Conservation (phyloP, 495 filamentous ascomycete genomes). For the Physcia stellaris region DNA sequence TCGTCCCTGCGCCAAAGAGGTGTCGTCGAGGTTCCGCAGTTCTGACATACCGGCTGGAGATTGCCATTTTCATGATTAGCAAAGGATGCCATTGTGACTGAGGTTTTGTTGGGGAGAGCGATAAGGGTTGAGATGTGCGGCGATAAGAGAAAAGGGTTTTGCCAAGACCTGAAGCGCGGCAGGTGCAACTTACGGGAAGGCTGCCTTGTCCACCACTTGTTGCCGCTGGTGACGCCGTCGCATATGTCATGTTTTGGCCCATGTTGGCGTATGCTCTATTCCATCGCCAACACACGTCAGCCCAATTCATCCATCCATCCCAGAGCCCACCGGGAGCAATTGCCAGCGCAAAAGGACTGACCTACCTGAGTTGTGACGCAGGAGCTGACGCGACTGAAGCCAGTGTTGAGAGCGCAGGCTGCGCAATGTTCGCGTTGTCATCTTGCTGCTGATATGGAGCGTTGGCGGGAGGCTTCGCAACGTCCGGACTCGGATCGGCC, state of each 20-base stretch:
- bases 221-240: constrained; percentile 52
- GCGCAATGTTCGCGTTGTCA: constrained; percentile 24
- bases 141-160: constrained; percentile 22
- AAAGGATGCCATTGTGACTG: constrained; percentile 42
- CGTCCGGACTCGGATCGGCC: constrained; percentile 16
- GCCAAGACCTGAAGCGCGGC: constrained; percentile 19
- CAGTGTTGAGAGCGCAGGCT: constrained; percentile 48
- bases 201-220: constrained; percentile 53
- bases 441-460: constrained; percentile 20
- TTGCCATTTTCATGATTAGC: constrained; percentile 43
- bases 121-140: constrained; percentile 22
- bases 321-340: too few relatives aligned
- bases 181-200: constrained; percentile 43
- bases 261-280: constrained; percentile 36
- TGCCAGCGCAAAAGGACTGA: constrained; percentile 7
- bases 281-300: too few relatives aligned
- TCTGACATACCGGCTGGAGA: constrained; percentile 90
- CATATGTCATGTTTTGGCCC: constrained; percentile 36
- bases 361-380: constrained; percentile 55
- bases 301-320: not conserved
- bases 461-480: constrained; percentile 24
- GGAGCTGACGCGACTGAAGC: constrained; percentile 47
- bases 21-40: constrained; percentile 90
- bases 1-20: constrained; percentile 97
- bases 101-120: constrained; percentile 29